Evolutionary conservation across 176 grass and related monocot species (phyloP).

Genomic region (Raddia guianensis): DNA sequence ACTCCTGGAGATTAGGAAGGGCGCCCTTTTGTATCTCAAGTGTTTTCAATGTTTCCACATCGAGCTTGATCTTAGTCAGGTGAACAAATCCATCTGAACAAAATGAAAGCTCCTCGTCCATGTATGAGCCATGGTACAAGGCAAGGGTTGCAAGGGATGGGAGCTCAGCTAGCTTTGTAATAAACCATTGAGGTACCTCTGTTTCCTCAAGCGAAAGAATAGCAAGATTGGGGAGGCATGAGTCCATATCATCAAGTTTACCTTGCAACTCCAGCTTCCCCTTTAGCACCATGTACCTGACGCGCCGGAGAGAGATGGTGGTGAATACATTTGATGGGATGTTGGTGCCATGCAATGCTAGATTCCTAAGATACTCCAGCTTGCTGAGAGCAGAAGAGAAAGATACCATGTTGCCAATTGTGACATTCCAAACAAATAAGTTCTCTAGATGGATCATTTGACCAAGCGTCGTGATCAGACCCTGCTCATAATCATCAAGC

Average conservation of each 20-base stretch:
- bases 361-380: constrained; percentile 9
- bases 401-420: not conserved
- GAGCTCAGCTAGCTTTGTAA: not conserved
- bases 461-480: not conserved
- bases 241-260: not conserved
- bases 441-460: not conserved
- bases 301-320: not conserved
- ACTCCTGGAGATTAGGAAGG: not conserved
- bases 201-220: constrained; percentile 15
- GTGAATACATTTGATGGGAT: constrained; percentile 25
- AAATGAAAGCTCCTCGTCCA: not conserved
- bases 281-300: constrained; percentile 6
- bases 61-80: constrained; percentile 9
- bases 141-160: constrained; percentile 31
- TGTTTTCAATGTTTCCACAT: not conserved
- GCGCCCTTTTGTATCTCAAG: not conserved
- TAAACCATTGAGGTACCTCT: constrained; percentile 25
- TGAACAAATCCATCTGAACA: not conserved
- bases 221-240: constrained; percentile 32
- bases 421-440: not conserved
- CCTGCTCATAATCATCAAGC: too few relatives aligned
- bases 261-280: not conserved
- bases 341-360: not conserved
- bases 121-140: constrained; percentile 6
- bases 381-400: not conserved